Conservation (phyloP, 1,139 yeast species). For the Ogataea hybrid region DNA sequence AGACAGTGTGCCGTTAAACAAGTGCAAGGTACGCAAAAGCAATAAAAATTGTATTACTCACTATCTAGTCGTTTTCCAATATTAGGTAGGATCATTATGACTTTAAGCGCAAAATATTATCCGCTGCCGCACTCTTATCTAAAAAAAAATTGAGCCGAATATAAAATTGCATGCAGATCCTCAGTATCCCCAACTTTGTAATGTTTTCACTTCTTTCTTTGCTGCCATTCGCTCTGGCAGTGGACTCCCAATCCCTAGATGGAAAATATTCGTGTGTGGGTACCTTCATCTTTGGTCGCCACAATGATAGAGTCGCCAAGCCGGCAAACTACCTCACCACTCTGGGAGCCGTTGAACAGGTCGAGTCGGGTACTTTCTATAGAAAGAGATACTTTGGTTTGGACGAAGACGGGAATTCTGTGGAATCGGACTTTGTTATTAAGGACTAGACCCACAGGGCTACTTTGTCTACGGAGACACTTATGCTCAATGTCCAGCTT, state of each 20-base stretch:
- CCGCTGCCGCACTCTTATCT: not conserved
- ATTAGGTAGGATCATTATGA: not conserved
- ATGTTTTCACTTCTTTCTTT: conserved; percentile 1
- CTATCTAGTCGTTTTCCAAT: not conserved
- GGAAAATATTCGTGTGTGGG: conserved; percentile 36
- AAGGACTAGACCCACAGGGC: conserved; percentile 33
- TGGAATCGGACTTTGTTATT: conserved; percentile 28
- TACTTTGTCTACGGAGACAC: conserved; percentile 34
- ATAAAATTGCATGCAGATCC: not conserved
- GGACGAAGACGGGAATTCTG: conserved; percentile 23
- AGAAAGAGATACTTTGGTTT: conserved; percentile 40
- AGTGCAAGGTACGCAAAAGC: conserved; percentile 5
- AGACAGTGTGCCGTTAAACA: conserved; percentile 26
- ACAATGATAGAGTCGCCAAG: conserved; percentile 44
- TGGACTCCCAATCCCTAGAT: conserved; percentile 19
- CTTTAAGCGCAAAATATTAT: not conserved
- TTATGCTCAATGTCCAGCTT: conserved; percentile 35
- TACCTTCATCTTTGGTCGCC: conserved; percentile 43
- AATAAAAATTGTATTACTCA: not conserved
- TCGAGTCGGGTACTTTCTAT: conserved; percentile 37
- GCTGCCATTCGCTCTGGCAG: conserved; percentile 6
- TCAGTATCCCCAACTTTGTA: not conserved
- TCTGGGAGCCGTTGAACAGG: conserved; percentile 37
- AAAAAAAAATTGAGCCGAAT: not conserved
- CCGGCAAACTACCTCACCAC: conserved; percentile 42